Conservation (phyloP, 371 early-diverging fungal species). For the Basidiobolus meristosporus region DNA sequence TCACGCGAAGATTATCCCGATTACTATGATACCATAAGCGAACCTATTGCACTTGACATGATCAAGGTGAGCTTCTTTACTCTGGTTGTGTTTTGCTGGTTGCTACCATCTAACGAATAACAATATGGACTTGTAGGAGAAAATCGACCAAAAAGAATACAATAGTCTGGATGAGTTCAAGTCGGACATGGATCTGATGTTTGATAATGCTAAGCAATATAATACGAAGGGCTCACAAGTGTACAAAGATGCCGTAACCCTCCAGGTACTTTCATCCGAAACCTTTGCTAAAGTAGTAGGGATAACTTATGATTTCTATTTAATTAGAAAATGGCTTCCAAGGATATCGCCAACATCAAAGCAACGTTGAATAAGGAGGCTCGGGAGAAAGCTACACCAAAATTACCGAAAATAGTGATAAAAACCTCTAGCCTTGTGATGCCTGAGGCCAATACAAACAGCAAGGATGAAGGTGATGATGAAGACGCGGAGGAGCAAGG, state of each 20-base stretch:
- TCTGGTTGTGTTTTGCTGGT: background rate
- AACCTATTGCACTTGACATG: constrained; percentile 43
- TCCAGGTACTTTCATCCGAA: constrained; percentile 17
- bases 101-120: background rate
- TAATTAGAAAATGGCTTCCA: no score
- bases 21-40: constrained; percentile 68
- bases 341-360: background rate
- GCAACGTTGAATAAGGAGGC: background rate
- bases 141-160: constrained; percentile 25
- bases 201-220: constrained; percentile 57
- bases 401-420: no score
- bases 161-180: constrained; percentile 26
- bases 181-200: constrained; percentile 48
- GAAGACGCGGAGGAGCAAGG: background rate
- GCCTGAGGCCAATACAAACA: no score
- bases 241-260: constrained; percentile 43
- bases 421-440: no score
- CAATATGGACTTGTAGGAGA: constrained; percentile 8
- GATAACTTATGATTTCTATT: background rate
- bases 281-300: background rate
- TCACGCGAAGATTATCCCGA: constrained; percentile 65
- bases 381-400: no score
- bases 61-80: constrained; percentile 14
- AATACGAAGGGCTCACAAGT: constrained; percentile 60
- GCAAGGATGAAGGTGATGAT: background rate